Percentiles rank a stretch among this genome's conserved stretches.
Conservation (phyloP, 2,329 filamentous ascomycete genomes). For the Diplodia corticola region DNA sequence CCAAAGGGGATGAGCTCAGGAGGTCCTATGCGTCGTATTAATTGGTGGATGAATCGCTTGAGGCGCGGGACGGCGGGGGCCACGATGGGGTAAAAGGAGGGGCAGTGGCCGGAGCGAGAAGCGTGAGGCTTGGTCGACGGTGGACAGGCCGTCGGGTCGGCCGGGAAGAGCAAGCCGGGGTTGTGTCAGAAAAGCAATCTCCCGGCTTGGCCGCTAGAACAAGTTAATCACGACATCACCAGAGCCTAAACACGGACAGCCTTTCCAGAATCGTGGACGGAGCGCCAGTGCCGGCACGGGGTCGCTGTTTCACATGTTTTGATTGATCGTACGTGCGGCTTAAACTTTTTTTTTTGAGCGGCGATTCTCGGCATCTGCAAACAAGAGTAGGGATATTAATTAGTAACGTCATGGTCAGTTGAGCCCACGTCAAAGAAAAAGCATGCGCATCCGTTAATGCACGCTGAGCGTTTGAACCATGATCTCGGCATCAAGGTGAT, state of each 20-base stretch:
- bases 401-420: background rate
- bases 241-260: background rate
- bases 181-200: background rate
- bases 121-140: background rate
- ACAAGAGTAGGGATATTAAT: background rate
- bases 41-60: slow-evolving; percentile 19
- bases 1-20: background rate
- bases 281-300: background rate
- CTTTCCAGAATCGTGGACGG: background rate
- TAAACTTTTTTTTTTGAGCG: background rate
- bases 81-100: background rate
- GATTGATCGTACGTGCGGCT: background rate
- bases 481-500: background rate
- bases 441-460: background rate
- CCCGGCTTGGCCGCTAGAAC: background rate
- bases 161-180: background rate
- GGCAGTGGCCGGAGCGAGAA: background rate
- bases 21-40: background rate
- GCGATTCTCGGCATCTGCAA: background rate
- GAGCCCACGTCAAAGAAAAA: background rate
- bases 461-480: background rate
- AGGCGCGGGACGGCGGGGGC: too few relatives aligned
- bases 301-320: background rate
- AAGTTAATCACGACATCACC: too few relatives aligned
- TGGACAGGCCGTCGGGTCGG: background rate